Percentiles rank a stretch among this genome's conserved stretches.
phyloP scores from a whole-genome alignment of 73 alveolate species.

The Paramecium tetraurelia region DNA sequence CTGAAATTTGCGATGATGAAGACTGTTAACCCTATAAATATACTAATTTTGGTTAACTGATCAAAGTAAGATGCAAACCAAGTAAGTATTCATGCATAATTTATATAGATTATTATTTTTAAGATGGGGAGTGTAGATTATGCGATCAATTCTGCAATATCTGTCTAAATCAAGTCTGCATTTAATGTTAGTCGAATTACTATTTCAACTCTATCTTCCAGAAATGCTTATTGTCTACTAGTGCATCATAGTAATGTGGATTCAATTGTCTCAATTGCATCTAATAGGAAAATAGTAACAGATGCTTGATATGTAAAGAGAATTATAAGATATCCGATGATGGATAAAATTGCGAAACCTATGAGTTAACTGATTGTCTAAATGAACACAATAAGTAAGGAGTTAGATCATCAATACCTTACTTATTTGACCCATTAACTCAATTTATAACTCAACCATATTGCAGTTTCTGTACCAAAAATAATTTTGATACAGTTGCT shows the following conservation, averaged over 20 bases:
- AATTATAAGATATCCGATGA: neutral
- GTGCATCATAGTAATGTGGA: neutral
- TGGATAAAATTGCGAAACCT: neutral
- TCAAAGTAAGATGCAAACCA: neutral
- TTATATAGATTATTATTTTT: neutral
- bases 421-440: neutral
- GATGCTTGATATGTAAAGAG: neutral
- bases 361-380: neutral
- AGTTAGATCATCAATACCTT: neutral
- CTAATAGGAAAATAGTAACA: neutral
- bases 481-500: neutral
- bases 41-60: neutral
- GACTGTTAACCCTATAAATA: neutral
- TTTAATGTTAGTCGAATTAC: neutral
- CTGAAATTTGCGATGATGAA: neutral
- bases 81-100: neutral
- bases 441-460: neutral
- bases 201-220: neutral
- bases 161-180: neutral
- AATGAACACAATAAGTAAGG: neutral
- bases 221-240: neutral
- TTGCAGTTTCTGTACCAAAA: neutral
- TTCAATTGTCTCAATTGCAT: neutral
- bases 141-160: neutral
- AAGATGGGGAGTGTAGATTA: neutral